phyloP scores from a whole-genome alignment of 2,329 filamentous ascomycete species.

The Chaetomiaceae sp. region DNA sequence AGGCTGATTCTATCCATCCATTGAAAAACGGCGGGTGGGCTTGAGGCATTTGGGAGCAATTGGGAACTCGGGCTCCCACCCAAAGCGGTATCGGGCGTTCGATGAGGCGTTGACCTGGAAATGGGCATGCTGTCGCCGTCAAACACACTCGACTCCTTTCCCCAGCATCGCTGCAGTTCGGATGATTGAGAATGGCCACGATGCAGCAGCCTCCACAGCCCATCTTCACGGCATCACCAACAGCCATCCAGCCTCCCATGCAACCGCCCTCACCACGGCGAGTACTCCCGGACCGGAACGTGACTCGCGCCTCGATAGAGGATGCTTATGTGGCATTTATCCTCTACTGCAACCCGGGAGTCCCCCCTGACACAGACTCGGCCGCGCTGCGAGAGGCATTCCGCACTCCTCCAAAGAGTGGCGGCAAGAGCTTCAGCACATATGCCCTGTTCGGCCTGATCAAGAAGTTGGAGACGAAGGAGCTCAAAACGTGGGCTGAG shows the following conservation, averaged over 20 bases:
- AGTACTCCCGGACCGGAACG: slow-evolving; percentile 60
- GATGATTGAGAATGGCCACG: slow-evolving; percentile 11
- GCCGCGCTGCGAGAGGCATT: slow-evolving; percentile 70
- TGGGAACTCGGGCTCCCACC: no score
- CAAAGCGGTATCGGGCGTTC: no score
- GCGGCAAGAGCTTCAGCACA: slow-evolving; percentile 79
- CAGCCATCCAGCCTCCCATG: slow-evolving; percentile 4
- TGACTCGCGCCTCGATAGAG: slow-evolving; percentile 68
- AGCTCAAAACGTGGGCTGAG: slow-evolving; percentile 91
- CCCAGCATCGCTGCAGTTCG: slow-evolving; percentile 1
- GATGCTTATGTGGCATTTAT: slow-evolving; percentile 82
- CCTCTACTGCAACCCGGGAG: slow-evolving; percentile 82
- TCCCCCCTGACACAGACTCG: slow-evolving; percentile 66
- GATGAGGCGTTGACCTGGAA: not conserved
- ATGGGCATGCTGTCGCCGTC: slow-evolving; percentile 5
- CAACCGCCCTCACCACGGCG: slow-evolving; percentile 13
- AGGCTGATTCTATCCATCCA: no score
- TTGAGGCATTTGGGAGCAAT: not conserved
- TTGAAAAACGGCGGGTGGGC: not conserved
- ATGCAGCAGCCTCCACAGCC: slow-evolving; percentile 20
- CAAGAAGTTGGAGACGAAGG: slow-evolving; percentile 69
- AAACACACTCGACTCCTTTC: not conserved
- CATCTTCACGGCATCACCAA: slow-evolving; percentile 16
- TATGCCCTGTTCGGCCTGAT: slow-evolving; percentile 76
- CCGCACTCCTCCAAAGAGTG: slow-evolving; percentile 75